Conservation (phyloP, 495 filamentous ascomycete genomes). For the Aspergillus ellipticus region DNA sequence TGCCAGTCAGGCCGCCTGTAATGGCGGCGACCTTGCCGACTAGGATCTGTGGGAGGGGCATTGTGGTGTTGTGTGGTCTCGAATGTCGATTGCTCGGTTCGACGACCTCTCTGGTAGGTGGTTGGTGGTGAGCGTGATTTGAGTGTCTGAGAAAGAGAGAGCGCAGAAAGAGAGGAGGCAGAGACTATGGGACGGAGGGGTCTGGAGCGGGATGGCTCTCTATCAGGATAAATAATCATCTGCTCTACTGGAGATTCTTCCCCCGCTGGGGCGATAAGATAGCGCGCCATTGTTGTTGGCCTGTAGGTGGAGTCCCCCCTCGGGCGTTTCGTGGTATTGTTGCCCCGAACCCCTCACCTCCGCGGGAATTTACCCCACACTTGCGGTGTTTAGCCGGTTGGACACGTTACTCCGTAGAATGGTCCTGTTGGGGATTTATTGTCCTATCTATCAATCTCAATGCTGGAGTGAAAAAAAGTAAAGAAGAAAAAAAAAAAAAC, state of each 20-base stretch:
- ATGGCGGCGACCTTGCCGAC: conserved; percentile 68
- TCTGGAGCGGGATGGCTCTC: background rate
- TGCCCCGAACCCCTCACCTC: background rate
- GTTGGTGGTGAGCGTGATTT: too few relatives aligned
- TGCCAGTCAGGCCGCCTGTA: conserved; percentile 73
- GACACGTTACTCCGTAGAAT: background rate
- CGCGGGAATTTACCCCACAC: background rate
- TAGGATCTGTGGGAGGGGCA: conserved; percentile 40
- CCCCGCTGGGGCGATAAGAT: conserved; percentile 1
- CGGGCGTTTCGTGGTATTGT: background rate
- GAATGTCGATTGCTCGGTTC: too few relatives aligned
- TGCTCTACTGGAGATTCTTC: background rate
- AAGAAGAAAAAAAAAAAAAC: too few relatives aligned
- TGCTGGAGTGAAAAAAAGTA: background rate
- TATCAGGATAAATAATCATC: background rate
- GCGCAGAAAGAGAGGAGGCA: too few relatives aligned
- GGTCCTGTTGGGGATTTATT: background rate
- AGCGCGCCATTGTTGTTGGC: too few relatives aligned
- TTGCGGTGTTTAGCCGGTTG: background rate
- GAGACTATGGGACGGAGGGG: too few relatives aligned
- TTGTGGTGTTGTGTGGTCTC: conserved; percentile 10
- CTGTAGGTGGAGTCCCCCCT: background rate
- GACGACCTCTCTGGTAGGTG: too few relatives aligned
- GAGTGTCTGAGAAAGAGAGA: too few relatives aligned
- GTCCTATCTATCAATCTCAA: background rate